Conservation (phyloP, 139 green algal species). For the Tetraselmis striata region DNA sequence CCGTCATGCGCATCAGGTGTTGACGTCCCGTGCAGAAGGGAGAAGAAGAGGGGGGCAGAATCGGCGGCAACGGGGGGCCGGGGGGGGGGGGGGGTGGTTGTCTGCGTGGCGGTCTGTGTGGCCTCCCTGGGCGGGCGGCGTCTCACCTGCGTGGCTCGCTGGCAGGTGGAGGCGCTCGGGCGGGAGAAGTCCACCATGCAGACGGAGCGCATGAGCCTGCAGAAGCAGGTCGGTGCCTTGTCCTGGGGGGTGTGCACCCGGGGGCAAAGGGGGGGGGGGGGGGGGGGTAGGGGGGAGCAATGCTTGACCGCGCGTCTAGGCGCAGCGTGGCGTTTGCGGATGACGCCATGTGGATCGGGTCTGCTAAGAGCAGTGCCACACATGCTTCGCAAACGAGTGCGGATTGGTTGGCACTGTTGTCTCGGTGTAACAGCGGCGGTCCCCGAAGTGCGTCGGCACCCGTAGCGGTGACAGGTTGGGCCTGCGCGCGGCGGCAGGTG, state of each 20-base stretch:
- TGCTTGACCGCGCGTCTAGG: no score
- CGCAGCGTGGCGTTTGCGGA: no score
- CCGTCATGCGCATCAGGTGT: no score
- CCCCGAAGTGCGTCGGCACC: background rate
- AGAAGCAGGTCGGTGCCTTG: constrained; percentile 44
- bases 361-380: no score
- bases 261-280: background rate
- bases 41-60: background rate
- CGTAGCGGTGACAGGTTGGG: background rate
- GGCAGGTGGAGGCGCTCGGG: constrained; percentile 39
- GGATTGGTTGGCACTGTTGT: no score
- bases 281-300: no score
- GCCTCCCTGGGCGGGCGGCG: no score
- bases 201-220: constrained; percentile 57
- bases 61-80: background rate
- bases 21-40: no score
- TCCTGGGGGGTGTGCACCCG: background rate
- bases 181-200: constrained; percentile 55
- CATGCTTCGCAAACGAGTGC: no score
- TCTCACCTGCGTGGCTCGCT: no score
- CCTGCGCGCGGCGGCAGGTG: constrained; percentile 21
- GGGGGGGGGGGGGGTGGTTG: background rate
- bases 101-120: background rate
- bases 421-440: background rate
- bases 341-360: no score